Percentiles rank a stretch among this genome's conserved stretches.
Conservation (phyloP, 1,284 basidiomycete species). For the Macrocystidia cucumis region DNA sequence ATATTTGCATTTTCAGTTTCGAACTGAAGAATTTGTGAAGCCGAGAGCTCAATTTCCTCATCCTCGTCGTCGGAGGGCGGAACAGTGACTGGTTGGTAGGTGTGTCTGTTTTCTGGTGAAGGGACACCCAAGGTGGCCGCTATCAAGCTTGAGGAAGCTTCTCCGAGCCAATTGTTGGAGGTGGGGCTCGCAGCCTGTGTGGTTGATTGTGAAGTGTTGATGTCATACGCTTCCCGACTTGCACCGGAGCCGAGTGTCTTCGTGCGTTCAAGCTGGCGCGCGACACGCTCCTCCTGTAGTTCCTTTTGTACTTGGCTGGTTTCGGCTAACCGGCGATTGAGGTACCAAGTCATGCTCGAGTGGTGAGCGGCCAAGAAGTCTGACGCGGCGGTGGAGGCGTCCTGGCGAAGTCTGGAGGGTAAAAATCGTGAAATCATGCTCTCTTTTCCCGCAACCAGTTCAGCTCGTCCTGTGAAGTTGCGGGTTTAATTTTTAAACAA, state of each 20-base stretch:
- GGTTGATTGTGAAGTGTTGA: conserved; percentile 22
- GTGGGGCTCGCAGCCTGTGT: neutral
- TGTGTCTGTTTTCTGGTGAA: conserved; percentile 19
- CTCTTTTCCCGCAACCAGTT: conserved; percentile 50
- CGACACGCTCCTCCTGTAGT: conserved; percentile 84
- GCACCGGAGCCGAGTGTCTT: conserved; percentile 72
- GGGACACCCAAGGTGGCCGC: conserved; percentile 56
- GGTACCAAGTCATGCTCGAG: conserved; percentile 79
- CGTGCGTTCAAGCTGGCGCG: conserved; percentile 73
- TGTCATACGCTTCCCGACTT: conserved; percentile 44
- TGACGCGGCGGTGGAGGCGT: conserved; percentile 47
- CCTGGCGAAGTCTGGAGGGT: conserved; percentile 55
- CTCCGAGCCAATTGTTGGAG: conserved; percentile 53
- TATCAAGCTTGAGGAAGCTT: conserved; percentile 51
- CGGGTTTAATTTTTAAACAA: conserved; percentile 7
- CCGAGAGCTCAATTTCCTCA: conserved; percentile 68
- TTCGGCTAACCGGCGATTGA: conserved; percentile 71
- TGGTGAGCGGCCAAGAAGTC: conserved; percentile 80
- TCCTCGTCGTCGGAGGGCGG: conserved; percentile 54
- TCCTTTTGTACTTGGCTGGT: conserved; percentile 75
- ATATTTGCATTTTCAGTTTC: conserved; percentile 86
- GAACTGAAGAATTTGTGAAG: conserved; percentile 86
- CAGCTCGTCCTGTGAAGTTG: conserved; percentile 50
- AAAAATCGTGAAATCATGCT: conserved; percentile 61
- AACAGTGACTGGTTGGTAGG: conserved; percentile 19